A percentile compares a stretch with the other conserved stretches of the same genome.
Evolutionary conservation across 257 asterid genomes (phyloP).

Genomic region (Capsicum rhomboideum): DNA sequence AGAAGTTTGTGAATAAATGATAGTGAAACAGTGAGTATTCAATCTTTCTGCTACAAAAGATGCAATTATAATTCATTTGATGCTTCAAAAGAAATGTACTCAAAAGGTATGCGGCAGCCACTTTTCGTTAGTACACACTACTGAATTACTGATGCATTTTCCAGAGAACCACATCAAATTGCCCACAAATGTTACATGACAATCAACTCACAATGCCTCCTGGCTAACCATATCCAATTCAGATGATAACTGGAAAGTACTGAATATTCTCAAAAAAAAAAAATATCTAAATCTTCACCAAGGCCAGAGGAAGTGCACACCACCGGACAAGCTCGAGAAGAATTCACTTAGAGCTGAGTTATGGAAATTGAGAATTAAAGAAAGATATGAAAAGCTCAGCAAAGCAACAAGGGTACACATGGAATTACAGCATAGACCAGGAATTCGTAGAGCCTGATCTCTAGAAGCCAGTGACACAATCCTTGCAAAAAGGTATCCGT

Average conservation of each 20-base stretch:
- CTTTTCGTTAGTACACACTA: background rate
- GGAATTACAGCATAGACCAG: conserved; percentile 2
- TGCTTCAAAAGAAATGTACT: background rate
- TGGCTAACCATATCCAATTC: background rate
- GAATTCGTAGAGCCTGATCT: conserved; percentile 8
- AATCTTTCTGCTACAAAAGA: background rate
- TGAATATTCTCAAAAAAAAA: background rate
- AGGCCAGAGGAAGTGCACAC: background rate
- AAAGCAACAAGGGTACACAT: background rate
- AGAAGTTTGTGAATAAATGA: background rate
- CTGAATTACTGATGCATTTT: background rate
- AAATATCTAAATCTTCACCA: background rate
- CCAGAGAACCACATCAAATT: background rate
- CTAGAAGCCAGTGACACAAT: conserved; percentile 7
- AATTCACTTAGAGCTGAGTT: background rate
- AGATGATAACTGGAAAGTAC: background rate
- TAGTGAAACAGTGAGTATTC: background rate
- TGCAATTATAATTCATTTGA: background rate
- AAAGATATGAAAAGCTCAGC: background rate
- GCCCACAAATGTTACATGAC: background rate
- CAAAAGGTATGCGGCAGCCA: background rate
- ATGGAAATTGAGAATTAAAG: background rate
- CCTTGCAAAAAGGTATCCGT: background rate
- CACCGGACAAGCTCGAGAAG: background rate
- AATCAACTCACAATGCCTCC: background rate